Evolutionary conservation across 768 basidiomycete genomes (phyloP), one percentile per base, ranked within the genome.

Genomic region (Melanogaster broomeanus): DNA sequence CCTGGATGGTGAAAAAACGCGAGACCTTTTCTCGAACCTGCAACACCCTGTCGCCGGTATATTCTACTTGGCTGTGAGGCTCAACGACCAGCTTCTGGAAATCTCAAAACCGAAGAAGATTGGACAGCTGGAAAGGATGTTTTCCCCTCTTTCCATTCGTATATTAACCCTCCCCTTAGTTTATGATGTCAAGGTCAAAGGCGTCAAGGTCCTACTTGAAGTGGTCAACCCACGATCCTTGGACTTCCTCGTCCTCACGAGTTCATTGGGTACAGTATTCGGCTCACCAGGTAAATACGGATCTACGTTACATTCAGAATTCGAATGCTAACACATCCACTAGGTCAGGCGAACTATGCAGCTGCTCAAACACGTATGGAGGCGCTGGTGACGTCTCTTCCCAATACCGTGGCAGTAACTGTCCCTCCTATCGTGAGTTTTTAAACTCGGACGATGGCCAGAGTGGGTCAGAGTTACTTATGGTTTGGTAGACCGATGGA

Each of bases 101-200:
- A 55, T 25, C 25, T 58, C 31, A 51, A n/a, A 10, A 45, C 56
- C 7, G 54, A 49, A 16, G 33, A 58, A 19, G 41, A 58, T 33
- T 58, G 56, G 56, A 55, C 45, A 25, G 35, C 31, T 24, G 55
- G 56, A 51, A 28, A 37, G 39, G 3, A 18, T 15, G 11, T 22
- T 25, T n/a, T n/a, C n/a, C n/a, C n/a, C 39, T 35, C 11, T 16
- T 34, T 30, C 7, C 5, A 13, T 16, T 28, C 4, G 16, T 7
- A 16, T 19, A 28, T 12, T 31, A 8, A 5, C 8, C 35, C 11
- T 34, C 3, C 3, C 3, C 31, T 11, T 22, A 56, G 56, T 58
- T 34, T 56, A 40, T 27, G 56, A 58, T 33, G 55, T 58, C 49
- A 58, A 58, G 43, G 35, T 58, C 10, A 35, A 52, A 44, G 57